Evolutionary conservation across 805 yeast species (phyloP), one percentile per base, ranked within the genome.

Genomic region (Barnettozyma siamensis): DNA sequence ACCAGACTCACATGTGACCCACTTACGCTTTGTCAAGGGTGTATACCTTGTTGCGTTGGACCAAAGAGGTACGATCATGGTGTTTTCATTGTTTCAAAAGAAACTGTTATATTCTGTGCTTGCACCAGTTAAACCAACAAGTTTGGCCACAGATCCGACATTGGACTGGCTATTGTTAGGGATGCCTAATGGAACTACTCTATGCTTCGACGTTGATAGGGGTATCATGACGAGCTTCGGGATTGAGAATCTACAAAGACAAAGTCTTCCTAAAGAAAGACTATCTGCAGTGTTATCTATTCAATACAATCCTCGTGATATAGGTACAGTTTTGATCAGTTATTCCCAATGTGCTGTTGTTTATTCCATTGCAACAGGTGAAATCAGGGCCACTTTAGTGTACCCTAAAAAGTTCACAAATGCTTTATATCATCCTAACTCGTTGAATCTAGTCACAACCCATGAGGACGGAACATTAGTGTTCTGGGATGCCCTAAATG

Each of bases 401-500:
- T 86, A 85, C 57, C 78, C 72, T 6, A 8, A 7, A 8, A 26
- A 26, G 11, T 13, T 26, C 29, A 26, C 29, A 7, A 26, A 26
- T 26, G 29, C 29, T 0, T 67, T 76, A 27, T 93, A 86, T 76
- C 97, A 91, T 60, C 99, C 99, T 3, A 88, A 88, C 56, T 96
- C 98, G 0, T 72, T 88, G 34, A 95, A 89, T 57, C 64, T 87
- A 3, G 72, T 85, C 17, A 81, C 96, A 0, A 73, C 78, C 2
- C 94, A 91, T 60, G 79, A 68, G 18, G 96, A 89, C 55, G 91
- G 91, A 40, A 75, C 94, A 0, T 54, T 93, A 29, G 95, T 78
- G 2, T 93, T 93, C 56, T 93, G 98, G 97, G 99, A 93, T 60
- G 83, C 87, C 1, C 72, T 78, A 26, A 80, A 80, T 29, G 96